phyloP scores from a whole-genome alignment of 257 asterid genomes.

The Voacanga thouarsii region DNA sequence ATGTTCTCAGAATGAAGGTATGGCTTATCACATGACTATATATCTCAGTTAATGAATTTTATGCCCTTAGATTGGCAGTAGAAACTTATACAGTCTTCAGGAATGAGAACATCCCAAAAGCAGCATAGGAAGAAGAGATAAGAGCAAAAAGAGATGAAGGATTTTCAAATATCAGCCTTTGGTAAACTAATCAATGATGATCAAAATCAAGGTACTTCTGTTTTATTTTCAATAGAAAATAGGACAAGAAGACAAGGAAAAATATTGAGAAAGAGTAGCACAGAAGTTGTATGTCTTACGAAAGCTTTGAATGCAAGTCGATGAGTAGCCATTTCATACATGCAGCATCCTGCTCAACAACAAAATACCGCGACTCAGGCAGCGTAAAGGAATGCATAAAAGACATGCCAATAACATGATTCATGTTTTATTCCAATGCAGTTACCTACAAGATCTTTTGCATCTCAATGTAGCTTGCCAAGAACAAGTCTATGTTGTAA shows the following conservation, averaged over 20 bases:
- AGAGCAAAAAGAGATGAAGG: not conserved
- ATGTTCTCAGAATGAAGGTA: not conserved
- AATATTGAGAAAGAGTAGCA: not conserved
- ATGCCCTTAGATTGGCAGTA: not conserved
- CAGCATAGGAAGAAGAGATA: not conserved
- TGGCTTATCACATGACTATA: not conserved
- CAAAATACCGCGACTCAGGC: constrained; percentile 6
- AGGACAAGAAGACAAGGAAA: not conserved
- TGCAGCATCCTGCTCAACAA: constrained; percentile 77
- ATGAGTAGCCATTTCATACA: constrained; percentile 99
- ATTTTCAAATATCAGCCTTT: not conserved
- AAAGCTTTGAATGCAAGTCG: constrained; percentile 98
- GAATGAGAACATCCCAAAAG: not conserved
- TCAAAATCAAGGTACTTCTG: not conserved
- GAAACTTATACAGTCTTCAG: not conserved
- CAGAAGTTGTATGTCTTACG: constrained; percentile 50
- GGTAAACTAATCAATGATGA: not conserved
- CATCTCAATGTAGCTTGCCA: not conserved
- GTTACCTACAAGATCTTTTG: not conserved
- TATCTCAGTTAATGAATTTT: not conserved
- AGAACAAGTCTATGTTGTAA: not conserved
- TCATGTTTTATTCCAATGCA: not conserved
- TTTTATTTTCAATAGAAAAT: not conserved
- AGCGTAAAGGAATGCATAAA: not conserved
- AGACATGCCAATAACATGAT: not conserved